Base-by-base conservation (phyloP, 2,329 filamentous ascomycete species). In the Capronia epimyces region DNA sequence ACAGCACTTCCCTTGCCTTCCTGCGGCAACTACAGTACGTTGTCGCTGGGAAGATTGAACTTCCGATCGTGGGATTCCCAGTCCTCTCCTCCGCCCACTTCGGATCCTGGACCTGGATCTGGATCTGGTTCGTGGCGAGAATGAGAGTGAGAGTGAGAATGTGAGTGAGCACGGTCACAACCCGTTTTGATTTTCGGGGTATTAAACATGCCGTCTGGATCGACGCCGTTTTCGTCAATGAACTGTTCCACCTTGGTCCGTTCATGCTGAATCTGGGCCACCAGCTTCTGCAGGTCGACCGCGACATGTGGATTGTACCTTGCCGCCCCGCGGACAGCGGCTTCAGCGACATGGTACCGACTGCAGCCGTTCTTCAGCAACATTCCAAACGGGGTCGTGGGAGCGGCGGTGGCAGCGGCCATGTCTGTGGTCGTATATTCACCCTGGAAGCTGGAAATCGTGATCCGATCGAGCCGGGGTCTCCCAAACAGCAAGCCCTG, bases 361-460 rank as follows among this genome's bases (percentile, higher is more conserved):
- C 43, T 43, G 37, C 36, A 43, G 20, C 41, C 32, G 31, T 51
- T 51, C 22, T 36, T 24, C 7, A 51, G 37, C 12, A 51, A 20
- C 18, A 27, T 51, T 2, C 40, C 36, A 15, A 51, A 51, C 16
- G 43, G 27, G 4, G 81, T 85, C 0, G n/a, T n/a, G n/a, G n/a
- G n/a, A n/a, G n/a, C n/a, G n/a, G n/a, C n/a, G n/a, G n/a, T n/a
- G n/a, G n/a, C n/a, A n/a, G n/a, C n/a, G n/a, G n/a, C n/a, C n/a
- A n/a, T n/a, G n/a, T n/a, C n/a, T n/a, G 81, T 85, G 1, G 81
- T 84, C 46, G 72, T 79, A 0, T 80, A 82, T 64, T 86, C 82
- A 60, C 86, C 81, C 24, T 74, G 74, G 57, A 85, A 86, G 2
- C 77, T 79, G 13, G 73, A 74, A 6, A 85, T 75, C 0, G 65